Base-by-base conservation (phyloP, 169 alveolate genomes). In the Cryptosporidium xiaoi region DNA sequence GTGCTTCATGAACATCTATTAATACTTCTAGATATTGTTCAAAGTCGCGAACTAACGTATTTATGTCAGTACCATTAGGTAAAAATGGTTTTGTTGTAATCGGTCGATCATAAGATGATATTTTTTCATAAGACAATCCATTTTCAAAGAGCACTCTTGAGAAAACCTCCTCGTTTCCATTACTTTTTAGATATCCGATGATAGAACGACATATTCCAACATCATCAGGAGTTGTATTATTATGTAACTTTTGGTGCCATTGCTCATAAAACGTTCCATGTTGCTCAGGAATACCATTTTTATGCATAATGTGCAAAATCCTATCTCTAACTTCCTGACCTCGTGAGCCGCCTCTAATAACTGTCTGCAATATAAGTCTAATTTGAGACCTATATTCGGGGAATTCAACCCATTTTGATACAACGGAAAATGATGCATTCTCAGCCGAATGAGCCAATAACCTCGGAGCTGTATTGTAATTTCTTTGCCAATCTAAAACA, bases 221-320 rank as follows among this genome's bases (percentile, higher is more conserved):
- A 91, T 96, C 98, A 83, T 95, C 98, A 0, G 97, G 97, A 20
- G 98, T 95, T 65, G 98, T 96, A 85, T 96, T 96, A 91, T 96
- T 96, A 92, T 96, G 98, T 53, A 96, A 90, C 85, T 96, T 96
- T 90, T 96, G 96, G 91, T 96, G 98, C 98, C 98, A 96, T 92
- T 96, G 96, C 65, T 96, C 98, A 90, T 95, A 95, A 90, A 93
- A 96, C 66, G 92, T 91, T 4, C 95, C 95, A 20, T 84, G 90
- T 34, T 82, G 83, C 71, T 91, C 94, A 51, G 95, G 93, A 65
- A 96, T 95, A 31, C 91, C 90, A 71, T 94, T 93, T 29, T 92
- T 93, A 84, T 94, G 97, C 97, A 96, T 96, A 55, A 96, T 95
- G 53, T 93, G 95, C 66, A 95, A 91, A 62, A 96, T 96, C 71